Percentiles rank a stretch among this genome's conserved stretches.
phyloP scores from a whole-genome alignment of 805 yeast species.

The Debaryomyces hansenii region DNA sequence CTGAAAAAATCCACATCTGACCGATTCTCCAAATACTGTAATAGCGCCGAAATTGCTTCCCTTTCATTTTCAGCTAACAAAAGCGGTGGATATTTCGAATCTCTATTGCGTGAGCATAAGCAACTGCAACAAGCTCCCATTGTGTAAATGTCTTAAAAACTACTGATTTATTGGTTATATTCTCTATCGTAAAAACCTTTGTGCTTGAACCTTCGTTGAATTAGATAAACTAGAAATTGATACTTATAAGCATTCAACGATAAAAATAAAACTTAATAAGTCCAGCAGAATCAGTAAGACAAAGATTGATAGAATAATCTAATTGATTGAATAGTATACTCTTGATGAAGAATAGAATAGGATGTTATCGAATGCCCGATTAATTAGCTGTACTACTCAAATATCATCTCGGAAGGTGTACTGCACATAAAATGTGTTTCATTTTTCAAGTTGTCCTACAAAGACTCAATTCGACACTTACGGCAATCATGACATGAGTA shows the following conservation, averaged over 20 bases:
- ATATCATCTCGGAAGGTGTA: background rate
- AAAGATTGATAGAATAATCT: background rate
- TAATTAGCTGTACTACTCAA: background rate
- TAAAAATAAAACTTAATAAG: too few species aligned
- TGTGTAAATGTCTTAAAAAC: background rate
- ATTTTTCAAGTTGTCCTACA: too few species aligned
- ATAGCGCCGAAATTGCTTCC: constrained; percentile 88
- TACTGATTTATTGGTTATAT: background rate
- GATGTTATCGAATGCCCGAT: background rate
- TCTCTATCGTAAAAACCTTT: background rate
- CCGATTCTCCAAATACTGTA: constrained; percentile 85
- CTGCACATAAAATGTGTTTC: background rate
- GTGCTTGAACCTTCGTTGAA: background rate
- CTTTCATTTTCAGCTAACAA: constrained; percentile 90
- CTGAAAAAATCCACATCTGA: constrained; percentile 87
- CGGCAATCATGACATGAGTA: too few species aligned
- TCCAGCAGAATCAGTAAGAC: too few species aligned
- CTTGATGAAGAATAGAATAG: background rate
- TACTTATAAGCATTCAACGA: too few species aligned
- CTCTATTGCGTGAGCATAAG: constrained; percentile 43
- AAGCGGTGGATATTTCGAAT: constrained; percentile 70
- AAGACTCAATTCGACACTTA: too few species aligned
- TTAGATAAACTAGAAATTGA: too few species aligned
- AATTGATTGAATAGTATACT: background rate
- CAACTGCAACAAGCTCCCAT: constrained; percentile 49